Base-by-base conservation (phyloP, 192 early-diverging fungal species). In the Neocallimastix lanati region DNA sequence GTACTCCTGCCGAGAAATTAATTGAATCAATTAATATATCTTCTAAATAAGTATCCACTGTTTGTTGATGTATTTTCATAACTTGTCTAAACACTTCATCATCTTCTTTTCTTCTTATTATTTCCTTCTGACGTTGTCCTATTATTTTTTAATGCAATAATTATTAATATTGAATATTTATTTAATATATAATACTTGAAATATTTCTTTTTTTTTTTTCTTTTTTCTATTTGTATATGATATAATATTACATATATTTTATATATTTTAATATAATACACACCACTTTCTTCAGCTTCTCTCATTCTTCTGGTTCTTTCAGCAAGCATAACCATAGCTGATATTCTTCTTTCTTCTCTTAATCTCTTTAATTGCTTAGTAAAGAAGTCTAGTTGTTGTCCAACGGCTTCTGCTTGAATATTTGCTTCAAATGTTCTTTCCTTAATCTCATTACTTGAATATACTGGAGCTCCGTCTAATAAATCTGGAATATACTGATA, bases 201-300 rank as follows among this genome's bases (percentile, higher is more conserved):
- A n/a, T n/a, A n/a, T n/a, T n/a, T n/a, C n/a, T n/a, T n/a, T n/a
- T n/a, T n/a, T n/a, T n/a, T n/a, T n/a, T n/a, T n/a, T n/a, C n/a
- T n/a, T n/a, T n/a, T n/a, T n/a, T n/a, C n/a, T n/a, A n/a, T n/a
- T n/a, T n/a, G n/a, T n/a, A n/a, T n/a, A n/a, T n/a, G n/a, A n/a
- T n/a, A n/a, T n/a, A n/a, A n/a, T n/a, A n/a, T n/a, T n/a, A n/a
- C n/a, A n/a, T n/a, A n/a, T n/a, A n/a, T n/a, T n/a, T n/a, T n/a
- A n/a, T n/a, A n/a, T n/a, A n/a, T n/a, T n/a, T n/a, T n/a, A n/a
- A n/a, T n/a, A n/a, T n/a, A n/a, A n/a, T n/a, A n/a, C n/a, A n/a
- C 77, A 87, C 86, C 86, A n/a, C 81, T 84, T 78, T 91, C 90
- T 77, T 87, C 86, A 13, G 88, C 90, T 77, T 91, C 89, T 12